A percentile compares a stretch with the other conserved stretches of the same genome.
Conservation (phyloP, 345 rosid species). For the Litchi chinensis region DNA sequence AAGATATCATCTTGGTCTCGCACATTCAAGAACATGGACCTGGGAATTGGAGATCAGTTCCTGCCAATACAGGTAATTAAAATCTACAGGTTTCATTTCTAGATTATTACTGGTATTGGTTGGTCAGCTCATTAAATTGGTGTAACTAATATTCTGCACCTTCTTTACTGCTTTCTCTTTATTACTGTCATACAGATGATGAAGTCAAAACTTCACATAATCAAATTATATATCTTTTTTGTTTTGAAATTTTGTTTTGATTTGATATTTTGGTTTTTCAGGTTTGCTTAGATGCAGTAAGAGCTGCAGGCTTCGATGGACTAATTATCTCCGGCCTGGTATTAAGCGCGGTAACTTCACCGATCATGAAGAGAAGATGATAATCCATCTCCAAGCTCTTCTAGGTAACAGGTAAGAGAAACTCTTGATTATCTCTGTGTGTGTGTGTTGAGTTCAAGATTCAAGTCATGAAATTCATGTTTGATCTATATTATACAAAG, state of each 20-base stretch:
- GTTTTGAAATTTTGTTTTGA: not conserved
- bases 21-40: conserved; percentile 93
- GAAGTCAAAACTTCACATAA: too few species aligned
- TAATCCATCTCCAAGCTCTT: conserved; percentile 97
- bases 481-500: too few species aligned
- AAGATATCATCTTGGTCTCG: conserved; percentile 89
- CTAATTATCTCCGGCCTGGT: conserved; percentile 94
- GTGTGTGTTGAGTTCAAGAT: too few species aligned
- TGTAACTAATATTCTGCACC: conserved; percentile 30
- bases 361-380: conserved; percentile 86
- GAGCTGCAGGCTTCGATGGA: conserved; percentile 98
- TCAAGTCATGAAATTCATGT: not conserved
- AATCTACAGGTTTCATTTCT: not conserved
- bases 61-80: conserved; percentile 66
- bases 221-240: too few species aligned
- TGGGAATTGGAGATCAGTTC: conserved; percentile 94
- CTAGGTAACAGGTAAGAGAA: conserved; percentile 76
- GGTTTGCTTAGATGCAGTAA: conserved; percentile 97
- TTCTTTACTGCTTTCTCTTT: not conserved
- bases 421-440: not conserved
- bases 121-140: conserved; percentile 55
- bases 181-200: not conserved
- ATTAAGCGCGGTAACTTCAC: conserved; percentile 91
- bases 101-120: conserved; percentile 22
- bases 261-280: conserved; percentile 27